Evolutionary conservation across 495 filamentous ascomycete genomes (phyloP), one percentile per base, ranked within the genome.

Genomic region (Lentithecium fluviatile): DNA sequence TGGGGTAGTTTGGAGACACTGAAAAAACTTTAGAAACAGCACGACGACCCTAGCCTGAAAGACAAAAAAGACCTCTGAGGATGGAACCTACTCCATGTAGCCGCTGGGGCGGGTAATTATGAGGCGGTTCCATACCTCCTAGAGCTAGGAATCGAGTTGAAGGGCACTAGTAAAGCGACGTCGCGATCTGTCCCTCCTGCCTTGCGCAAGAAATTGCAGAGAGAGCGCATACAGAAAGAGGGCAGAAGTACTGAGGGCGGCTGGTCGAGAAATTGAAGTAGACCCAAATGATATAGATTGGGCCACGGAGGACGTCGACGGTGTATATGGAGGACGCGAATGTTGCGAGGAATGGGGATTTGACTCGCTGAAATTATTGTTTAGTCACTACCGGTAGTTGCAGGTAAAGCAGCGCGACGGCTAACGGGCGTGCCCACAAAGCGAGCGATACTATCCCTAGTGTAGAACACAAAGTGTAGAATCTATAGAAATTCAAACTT

Each of bases 61-160:
- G 37, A 55, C 23, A 7, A 42, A 11, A 2, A 3, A 23, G 52
- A 55, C 37, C 17, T 55, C 36, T 34, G 52, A 2, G 52, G 52
- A 2, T 55, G 52, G 52, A 55, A 55, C 17, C 32, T 55, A 10
- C 19, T 55, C 2, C 52, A 55, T 25, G 17, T 55, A 3, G 52
- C 52, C 2, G 52, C 52, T 7, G 52, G 52, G 20, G 2, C 2
- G 2, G 52, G 52, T 15, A 40, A 42, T 42, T 55, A 42, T 20
- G 32, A 55, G 4, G 37, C 52, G 2, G 37, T 55, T 11, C 37
- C 52, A 4, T 55, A 10, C 37, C 52, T 55, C 12, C 2, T 55
- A 2, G 4, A 55, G 23, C 32, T 42, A 43, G 52, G 52, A 24
- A 34, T 55, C 11, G 19, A 19, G 3, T 34, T 55, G 2, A 17